Conservation (phyloP, 1,139 yeast species). For the Pneumocystis carinii region DNA sequence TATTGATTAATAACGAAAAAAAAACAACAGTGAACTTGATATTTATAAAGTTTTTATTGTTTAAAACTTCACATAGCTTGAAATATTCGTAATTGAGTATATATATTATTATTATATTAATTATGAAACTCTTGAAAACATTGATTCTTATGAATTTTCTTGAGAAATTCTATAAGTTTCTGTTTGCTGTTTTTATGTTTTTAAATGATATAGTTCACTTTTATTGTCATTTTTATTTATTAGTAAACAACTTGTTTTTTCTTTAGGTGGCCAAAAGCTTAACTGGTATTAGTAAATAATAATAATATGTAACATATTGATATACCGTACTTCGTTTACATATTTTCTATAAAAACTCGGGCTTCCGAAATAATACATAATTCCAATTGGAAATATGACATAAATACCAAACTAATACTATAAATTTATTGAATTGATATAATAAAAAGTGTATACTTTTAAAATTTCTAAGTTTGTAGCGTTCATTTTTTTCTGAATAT, state of each 20-base stretch:
- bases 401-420: not conserved
- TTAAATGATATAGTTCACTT: not conserved
- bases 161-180: not conserved
- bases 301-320: not conserved
- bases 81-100: too few relatives aligned
- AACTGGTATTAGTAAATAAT: not conserved
- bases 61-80: not conserved
- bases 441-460: not conserved
- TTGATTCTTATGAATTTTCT: not conserved
- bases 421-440: not conserved
- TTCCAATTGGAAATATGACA: not conserved
- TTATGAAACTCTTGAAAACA: not conserved
- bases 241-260: not conserved
- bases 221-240: not conserved
- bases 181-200: not conserved
- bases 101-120: too few relatives aligned
- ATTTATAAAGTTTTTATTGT: not conserved
- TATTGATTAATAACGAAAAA: not conserved
- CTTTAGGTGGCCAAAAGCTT: not conserved
- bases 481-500: not conserved
- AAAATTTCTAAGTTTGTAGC: not conserved
- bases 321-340: not conserved
- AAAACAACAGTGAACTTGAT: not conserved
- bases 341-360: not conserved
- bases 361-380: not conserved